A percentile compares a stretch with the other conserved stretches of the same genome.
Evolutionary conservation across 306 rosid species (phyloP).

Genomic region (Prosopis cineraria): DNA sequence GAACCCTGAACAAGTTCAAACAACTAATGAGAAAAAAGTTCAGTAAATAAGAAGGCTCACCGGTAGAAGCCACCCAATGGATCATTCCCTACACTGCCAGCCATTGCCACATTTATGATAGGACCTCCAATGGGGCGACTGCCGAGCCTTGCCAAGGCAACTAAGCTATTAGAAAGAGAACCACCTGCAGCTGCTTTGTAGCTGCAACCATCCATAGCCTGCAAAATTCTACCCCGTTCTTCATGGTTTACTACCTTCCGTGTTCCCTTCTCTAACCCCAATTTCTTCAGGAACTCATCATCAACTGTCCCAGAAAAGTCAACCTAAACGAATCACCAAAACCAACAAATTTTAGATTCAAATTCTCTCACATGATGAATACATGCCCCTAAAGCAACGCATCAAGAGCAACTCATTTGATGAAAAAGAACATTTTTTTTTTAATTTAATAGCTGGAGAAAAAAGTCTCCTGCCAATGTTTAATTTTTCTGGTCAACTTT

Average conservation of each 20-base stretch:
- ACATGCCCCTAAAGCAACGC: neutral
- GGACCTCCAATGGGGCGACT: conserved; percentile 52
- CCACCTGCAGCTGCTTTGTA: conserved; percentile 99
- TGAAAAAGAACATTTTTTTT: neutral
- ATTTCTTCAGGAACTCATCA: conserved; percentile 70
- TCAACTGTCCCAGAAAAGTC: conserved; percentile 90
- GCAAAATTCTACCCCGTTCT: conserved; percentile 90
- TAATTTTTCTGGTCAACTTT: neutral
- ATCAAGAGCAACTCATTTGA: neutral
- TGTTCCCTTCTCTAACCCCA: conserved; percentile 89
- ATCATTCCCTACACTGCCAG: conserved; percentile 91
- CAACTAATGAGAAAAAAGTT: conserved; percentile 16
- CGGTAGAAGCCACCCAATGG: conserved; percentile 94
- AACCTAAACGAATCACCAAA: conserved; percentile 51
- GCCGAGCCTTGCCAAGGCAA: conserved; percentile 93
- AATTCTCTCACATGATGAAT: conserved; percentile 11
- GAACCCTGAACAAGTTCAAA: conserved; percentile 15
- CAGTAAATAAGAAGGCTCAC: conserved; percentile 41
- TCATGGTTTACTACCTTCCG: conserved; percentile 87
- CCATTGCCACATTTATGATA: conserved; percentile 81
- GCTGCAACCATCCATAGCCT: conserved; percentile 96
- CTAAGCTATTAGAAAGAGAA: conserved; percentile 90
- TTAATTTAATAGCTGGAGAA: neutral
- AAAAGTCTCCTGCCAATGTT: neutral
- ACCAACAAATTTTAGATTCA: conserved; percentile 17